Conservation (phyloP, 225 moss, liverwort and hornwort genomes). For the Neckera pumila region DNA sequence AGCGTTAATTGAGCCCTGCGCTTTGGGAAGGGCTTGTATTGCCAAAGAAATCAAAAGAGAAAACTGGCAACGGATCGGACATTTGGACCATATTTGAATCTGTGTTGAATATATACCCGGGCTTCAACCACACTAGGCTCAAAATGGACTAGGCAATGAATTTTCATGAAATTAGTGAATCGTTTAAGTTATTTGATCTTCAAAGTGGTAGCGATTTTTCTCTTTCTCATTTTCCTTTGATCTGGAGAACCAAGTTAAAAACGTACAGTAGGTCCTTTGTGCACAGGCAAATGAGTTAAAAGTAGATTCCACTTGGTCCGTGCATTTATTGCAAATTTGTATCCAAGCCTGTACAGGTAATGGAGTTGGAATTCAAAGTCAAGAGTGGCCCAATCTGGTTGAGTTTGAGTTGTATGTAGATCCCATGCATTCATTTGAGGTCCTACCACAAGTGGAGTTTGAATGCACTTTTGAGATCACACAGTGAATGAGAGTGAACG, state of each 20-base stretch:
- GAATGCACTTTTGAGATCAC: background rate
- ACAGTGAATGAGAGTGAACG: background rate
- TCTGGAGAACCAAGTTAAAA: background rate
- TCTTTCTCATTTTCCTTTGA: too few species aligned
- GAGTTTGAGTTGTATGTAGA: too few species aligned
- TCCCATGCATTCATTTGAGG: background rate
- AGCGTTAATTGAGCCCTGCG: background rate
- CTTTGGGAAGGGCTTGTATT: background rate
- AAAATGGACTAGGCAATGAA: background rate
- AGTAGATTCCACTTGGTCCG: background rate
- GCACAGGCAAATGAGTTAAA: background rate
- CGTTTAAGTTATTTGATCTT: background rate
- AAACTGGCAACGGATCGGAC: background rate
- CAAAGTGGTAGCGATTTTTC: background rate
- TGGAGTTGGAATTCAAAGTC: background rate
- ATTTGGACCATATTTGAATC: background rate
- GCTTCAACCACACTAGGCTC: background rate
- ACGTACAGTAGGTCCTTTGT: background rate
- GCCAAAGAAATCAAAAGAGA: background rate
- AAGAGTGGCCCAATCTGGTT: background rate
- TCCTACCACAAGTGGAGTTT: background rate
- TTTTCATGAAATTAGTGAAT: background rate
- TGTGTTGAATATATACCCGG: background rate
- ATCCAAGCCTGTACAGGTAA: background rate
- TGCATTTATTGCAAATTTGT: background rate